Base-by-base conservation (phyloP, 2,329 filamentous ascomycete genomes). In the Fusarium metavorans region DNA sequence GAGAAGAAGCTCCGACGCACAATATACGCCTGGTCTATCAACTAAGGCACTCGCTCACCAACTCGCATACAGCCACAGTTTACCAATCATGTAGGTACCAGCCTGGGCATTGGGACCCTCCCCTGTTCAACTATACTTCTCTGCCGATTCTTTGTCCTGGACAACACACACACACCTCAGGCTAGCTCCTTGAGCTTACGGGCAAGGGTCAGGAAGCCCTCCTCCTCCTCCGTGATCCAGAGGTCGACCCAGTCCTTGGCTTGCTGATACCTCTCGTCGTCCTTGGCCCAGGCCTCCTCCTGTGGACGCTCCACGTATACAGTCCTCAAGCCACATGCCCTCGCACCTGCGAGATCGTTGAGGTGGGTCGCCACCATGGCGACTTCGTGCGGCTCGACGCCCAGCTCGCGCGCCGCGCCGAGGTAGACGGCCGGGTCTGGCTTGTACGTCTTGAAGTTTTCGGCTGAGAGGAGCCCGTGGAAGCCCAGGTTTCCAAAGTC, bases 281-380 rank as follows among this genome's bases (percentile, higher is more conserved):
- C 88, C 20, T 75, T 63, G 10, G 78, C 77, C 89, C 89, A 92
- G 8, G 84, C 86, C 82, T 95, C 94, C 82, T 97, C 94, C 50
- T 81, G 75, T 4, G 83, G 81, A 67, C 94, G 86, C 83, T 94
- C 93, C 4, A 97, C 90, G 80, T 95, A 97, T 3, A 97, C 86
- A 0, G 93, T 94, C 76, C 88, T 86, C 70, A 95, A 83, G 0
- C 94, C 94, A 69, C 86, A 87, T 3, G 77, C 80, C 76, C 90
- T 90, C 6, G 94, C 94, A 0, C 88, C 92, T 70, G 89, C 84
- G 64, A 97, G 83, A 81, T 96, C 94, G 7, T 79, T 81, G 67
- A 96, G 83, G 83, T 96, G 94, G 41, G 94, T 91, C 18, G 94
- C 94, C 23, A 97, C 93, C 89, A 97, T 91, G 23, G 90, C 92